Percentiles rank a stretch among this genome's conserved stretches.
Evolutionary conservation across 2,329 filamentous ascomycete species (phyloP).

Genomic region (Hypoxylon sp.): DNA sequence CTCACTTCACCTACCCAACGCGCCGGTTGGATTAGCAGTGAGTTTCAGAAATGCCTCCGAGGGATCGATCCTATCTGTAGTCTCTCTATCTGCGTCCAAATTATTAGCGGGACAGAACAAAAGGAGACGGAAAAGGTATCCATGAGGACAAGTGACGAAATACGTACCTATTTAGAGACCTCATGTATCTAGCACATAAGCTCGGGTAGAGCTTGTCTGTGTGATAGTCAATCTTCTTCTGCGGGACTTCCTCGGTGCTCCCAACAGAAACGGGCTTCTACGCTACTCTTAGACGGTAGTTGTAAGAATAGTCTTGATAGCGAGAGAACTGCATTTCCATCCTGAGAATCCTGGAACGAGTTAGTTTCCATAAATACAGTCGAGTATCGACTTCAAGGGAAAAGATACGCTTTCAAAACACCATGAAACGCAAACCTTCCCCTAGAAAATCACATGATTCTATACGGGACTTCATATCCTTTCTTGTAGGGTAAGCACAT

Average conservation of each 20-base stretch:
- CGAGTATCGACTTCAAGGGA: neutral
- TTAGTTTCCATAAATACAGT: neutral
- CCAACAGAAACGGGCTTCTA: neutral
- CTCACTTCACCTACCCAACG: neutral
- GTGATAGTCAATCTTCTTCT: neutral
- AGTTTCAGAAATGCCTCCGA: neutral
- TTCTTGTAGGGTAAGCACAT: neutral
- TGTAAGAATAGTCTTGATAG: neutral
- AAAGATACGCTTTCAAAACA: neutral
- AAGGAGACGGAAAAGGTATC: neutral
- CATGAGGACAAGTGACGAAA: neutral
- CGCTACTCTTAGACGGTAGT: too few species aligned
- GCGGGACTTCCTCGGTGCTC: neutral
- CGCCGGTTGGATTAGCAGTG: neutral
- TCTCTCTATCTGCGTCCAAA: neutral
- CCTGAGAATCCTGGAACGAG: neutral
- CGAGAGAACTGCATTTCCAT: neutral
- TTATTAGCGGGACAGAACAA: neutral
- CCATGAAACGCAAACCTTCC: neutral
- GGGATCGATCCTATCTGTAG: neutral
- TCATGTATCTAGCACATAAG: neutral
- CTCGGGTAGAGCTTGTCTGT: neutral
- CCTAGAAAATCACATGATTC: neutral
- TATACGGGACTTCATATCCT: neutral
- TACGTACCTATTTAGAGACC: conserved; percentile 2